Base-by-base conservation (phyloP, 441 rosid species). In the Pelargonium fulgidum region DNA sequence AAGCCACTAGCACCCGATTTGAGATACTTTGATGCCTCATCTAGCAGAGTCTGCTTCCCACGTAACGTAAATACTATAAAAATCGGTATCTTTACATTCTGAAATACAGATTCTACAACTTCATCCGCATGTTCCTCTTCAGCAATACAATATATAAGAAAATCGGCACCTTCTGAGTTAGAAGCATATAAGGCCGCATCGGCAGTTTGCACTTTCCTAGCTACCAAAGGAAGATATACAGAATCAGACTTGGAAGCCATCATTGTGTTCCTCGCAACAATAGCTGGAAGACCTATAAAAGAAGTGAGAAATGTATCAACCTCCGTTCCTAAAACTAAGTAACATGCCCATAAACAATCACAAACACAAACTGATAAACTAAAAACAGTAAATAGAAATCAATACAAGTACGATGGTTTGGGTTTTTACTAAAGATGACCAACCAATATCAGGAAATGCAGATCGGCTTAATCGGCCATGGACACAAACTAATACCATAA, bases 111-210 rank as follows among this genome's bases (percentile, higher is more conserved):
- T 66, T 73, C 78, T 39, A 70, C 61, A 58, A 76, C 67, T 59
- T 59, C 59, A 79, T 82, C 82, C 24, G 72, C 69, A 68, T 68
- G 67, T 65, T 75, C 65, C 66, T 76, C 88, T 72, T 70, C 81
- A 45, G 68, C 73, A 64, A 78, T 59, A 70, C 62, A 73, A 70
- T 79, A 86, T 66, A 94, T 81, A 50, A 94, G 86, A 72, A 94
- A 92, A 87, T 91, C 97, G 82, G 93, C 97, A 77, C 99, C 97
- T 76, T 94, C 99, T 16, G 91, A 85, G 76, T 61, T 85, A 58
- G 97, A 81, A 11, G 96, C 97, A 70, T 66, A 73, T 12, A 81
- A 65, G 17, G 97, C 95, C 66, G 96, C 83, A 68, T 75, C 77
- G 73, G 83, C 70, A 78, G 81, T 82, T 69, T 84, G 81, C 71